Percentiles rank a stretch among this genome's conserved stretches.
phyloP scores from a whole-genome alignment of 106 monocot species.

The Dendrobium catenatum region DNA sequence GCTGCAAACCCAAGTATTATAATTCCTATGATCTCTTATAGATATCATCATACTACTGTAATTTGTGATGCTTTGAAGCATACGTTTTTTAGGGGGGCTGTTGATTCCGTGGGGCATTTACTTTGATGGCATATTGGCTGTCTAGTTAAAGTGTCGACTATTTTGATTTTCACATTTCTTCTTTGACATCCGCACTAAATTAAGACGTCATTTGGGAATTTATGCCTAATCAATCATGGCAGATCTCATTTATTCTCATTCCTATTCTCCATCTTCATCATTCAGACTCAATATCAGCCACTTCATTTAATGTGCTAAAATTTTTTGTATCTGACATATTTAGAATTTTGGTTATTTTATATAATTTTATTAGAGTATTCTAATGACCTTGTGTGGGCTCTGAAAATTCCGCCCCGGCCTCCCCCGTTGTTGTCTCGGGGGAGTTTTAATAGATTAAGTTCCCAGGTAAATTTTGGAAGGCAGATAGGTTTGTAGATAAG shows the following conservation, averaged over 20 bases:
- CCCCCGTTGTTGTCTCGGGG: too few relatives aligned
- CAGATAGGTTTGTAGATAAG: too few relatives aligned
- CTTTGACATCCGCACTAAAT: neutral
- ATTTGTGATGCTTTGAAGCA: neutral
- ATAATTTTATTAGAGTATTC: neutral
- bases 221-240: too few relatives aligned
- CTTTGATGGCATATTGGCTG: too few relatives aligned
- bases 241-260: neutral
- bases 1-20: conserved; percentile 46
- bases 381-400: too few relatives aligned
- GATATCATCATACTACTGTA: neutral
- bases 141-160: neutral
- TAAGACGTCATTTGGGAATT: too few relatives aligned
- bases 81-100: neutral
- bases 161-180: neutral
- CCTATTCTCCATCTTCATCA: neutral
- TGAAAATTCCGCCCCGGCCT: too few relatives aligned
- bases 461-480: too few relatives aligned
- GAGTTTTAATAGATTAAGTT: too few relatives aligned
- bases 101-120: neutral
- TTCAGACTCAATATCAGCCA: neutral
- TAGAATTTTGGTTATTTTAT: neutral
- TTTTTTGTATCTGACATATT: neutral
- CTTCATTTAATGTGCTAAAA: neutral
- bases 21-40: neutral